Percentiles rank a stretch among this genome's conserved stretches.
These are phyloP conservation scores for Tuctoria greenei DNA, from an alignment of 176 grass and related monocot species.

Conservation along the genomic window DNA sequence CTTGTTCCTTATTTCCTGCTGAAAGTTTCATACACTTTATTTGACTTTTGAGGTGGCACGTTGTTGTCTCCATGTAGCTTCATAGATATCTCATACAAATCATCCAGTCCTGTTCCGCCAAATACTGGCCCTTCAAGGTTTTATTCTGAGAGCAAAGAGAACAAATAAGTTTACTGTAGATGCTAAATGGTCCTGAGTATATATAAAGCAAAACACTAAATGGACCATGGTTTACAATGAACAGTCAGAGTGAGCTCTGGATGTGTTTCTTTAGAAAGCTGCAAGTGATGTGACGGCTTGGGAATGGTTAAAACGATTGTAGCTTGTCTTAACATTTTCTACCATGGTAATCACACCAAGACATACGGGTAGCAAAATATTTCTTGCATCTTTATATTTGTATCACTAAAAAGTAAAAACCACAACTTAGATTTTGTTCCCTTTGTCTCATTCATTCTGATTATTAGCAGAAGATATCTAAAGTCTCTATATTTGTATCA, in stretches of 20 bases:
- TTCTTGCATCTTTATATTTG: too few species aligned
- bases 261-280: neutral
- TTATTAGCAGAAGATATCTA: too few species aligned
- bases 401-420: too few species aligned
- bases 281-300: neutral
- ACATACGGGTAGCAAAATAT: too few species aligned
- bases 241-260: neutral
- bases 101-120: slow-evolving; percentile 46
- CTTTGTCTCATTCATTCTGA: too few species aligned
- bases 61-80: slow-evolving; percentile 42
- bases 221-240: neutral
- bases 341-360: too few species aligned
- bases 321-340: slow-evolving; percentile 33
- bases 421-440: too few species aligned
- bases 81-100: slow-evolving; percentile 49
- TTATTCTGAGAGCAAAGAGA: slow-evolving; percentile 49
- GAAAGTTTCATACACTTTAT: too few species aligned
- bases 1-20: too few species aligned
- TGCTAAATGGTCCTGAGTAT: neutral
- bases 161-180: neutral
- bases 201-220: slow-evolving; percentile 1
- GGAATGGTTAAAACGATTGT: neutral
- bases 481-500: too few species aligned
- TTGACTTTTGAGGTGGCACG: slow-evolving; percentile 31
- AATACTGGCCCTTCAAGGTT: slow-evolving; percentile 57